Percentiles rank a stretch among this genome's conserved stretches.
phyloP scores from a whole-genome alignment of 1,139 yeast genomes.

The Barnettozyma hawaiiensis region DNA sequence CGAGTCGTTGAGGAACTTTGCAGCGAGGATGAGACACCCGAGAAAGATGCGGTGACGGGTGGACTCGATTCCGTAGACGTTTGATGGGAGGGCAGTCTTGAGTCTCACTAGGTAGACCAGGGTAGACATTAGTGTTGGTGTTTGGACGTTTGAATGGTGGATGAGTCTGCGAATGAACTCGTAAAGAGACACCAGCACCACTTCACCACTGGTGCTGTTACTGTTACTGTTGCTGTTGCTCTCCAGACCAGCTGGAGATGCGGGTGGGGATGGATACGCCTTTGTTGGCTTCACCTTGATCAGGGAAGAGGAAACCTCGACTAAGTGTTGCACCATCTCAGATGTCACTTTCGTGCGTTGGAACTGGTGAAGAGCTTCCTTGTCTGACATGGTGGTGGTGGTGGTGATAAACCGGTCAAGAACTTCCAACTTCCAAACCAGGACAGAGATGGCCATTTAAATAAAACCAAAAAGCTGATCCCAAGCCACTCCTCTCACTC shows the following conservation, averaged over 20 bases:
- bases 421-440: neutral
- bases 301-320: constrained; percentile 72
- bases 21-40: constrained; percentile 82
- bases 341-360: constrained; percentile 69
- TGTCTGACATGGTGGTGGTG: constrained; percentile 38
- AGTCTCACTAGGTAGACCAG: constrained; percentile 75
- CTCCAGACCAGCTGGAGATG: constrained; percentile 31
- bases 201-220: too few relatives aligned
- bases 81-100: constrained; percentile 72
- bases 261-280: constrained; percentile 40
- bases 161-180: constrained; percentile 69
- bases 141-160: constrained; percentile 82
- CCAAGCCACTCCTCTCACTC: too few relatives aligned
- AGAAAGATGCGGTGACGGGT: constrained; percentile 89
- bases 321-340: constrained; percentile 79
- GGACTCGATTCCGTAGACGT: constrained; percentile 89
- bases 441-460: neutral
- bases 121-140: constrained; percentile 91
- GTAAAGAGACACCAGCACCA: constrained; percentile 40
- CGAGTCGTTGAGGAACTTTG: constrained; percentile 87
- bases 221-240: too few relatives aligned
- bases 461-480: too few relatives aligned
- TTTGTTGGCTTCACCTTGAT: constrained; percentile 46
- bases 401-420: neutral
- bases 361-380: constrained; percentile 65